phyloP scores from a whole-genome alignment of 768 basidiomycete species.

The Hygrocybe coccinea region DNA sequence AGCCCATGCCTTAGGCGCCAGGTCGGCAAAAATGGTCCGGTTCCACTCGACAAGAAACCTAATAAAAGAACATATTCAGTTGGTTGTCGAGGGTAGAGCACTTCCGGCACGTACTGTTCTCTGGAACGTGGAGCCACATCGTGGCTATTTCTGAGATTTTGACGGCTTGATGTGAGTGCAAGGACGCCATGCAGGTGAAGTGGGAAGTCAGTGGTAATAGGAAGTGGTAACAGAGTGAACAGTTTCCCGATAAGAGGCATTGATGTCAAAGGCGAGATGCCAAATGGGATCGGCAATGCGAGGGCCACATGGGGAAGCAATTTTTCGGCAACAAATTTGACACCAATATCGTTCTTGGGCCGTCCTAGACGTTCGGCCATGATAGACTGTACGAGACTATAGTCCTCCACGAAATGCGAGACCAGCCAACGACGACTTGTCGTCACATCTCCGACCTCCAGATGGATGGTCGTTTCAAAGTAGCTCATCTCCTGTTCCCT shows the following conservation, averaged over 20 bases:
- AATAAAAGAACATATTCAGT: neutral
- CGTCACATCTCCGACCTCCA: too few species aligned
- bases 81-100: neutral
- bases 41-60: conserved; percentile 50
- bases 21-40: conserved; percentile 37
- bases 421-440: too few species aligned
- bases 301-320: conserved; percentile 37
- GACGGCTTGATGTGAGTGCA: conserved; percentile 42
- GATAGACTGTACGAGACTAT: too few species aligned
- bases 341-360: too few species aligned
- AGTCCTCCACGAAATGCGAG: too few species aligned
- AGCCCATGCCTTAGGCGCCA: conserved; percentile 44
- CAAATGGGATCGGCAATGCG: conserved; percentile 29
- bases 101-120: conserved; percentile 34
- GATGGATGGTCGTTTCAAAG: too few species aligned
- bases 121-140: conserved; percentile 37
- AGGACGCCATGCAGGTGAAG: conserved; percentile 45
- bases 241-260: conserved; percentile 32
- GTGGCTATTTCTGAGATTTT: conserved; percentile 39
- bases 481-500: too few species aligned
- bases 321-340: conserved; percentile 28
- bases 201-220: conserved; percentile 41
- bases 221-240: conserved; percentile 48
- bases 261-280: neutral
- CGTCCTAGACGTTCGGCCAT: too few species aligned